Evolutionary conservation across 2,329 filamentous ascomycete genomes (phyloP).

Genomic region (Podosphaera leucotricha): DNA sequence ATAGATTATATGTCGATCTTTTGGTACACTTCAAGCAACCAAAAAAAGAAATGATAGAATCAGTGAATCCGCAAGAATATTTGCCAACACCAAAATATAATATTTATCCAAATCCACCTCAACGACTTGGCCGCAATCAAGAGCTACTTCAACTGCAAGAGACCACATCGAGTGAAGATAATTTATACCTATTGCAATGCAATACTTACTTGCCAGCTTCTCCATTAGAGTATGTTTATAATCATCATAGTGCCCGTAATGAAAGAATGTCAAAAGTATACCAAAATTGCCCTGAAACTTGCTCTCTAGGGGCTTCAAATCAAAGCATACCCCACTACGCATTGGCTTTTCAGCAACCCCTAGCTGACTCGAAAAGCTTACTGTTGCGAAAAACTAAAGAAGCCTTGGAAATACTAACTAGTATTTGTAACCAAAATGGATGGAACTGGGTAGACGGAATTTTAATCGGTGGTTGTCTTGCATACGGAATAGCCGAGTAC

Average conservation of each 20-base stretch:
- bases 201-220: neutral
- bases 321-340: conserved; percentile 12
- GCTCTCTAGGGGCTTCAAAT: conserved; percentile 1
- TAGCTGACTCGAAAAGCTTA: conserved; percentile 4
- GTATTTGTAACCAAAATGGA: conserved; percentile 52
- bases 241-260: no score
- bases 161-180: no score
- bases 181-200: neutral
- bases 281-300: no score
- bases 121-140: conserved; percentile 12
- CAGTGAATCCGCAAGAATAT: conserved; percentile 14
- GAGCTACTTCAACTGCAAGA: conserved; percentile 6
- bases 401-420: conserved; percentile 48
- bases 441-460: conserved; percentile 91
- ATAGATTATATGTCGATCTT: conserved; percentile 48
- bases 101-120: conserved; percentile 27
- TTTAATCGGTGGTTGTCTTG: conserved; percentile 70
- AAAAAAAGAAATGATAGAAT: conserved; percentile 23
- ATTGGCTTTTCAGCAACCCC: conserved; percentile 7
- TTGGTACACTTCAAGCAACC: conserved; percentile 37
- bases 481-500: conserved; percentile 74
- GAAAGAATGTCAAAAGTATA: no score
- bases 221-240: no score
- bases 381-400: conserved; percentile 26
- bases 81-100: conserved; percentile 24